A percentile compares a stretch with the other conserved stretches of the same genome.
These are phyloP conservation scores for Sicyos baderoa DNA, from an alignment of 306 rosid genomes.

Conservation along the genomic window DNA sequence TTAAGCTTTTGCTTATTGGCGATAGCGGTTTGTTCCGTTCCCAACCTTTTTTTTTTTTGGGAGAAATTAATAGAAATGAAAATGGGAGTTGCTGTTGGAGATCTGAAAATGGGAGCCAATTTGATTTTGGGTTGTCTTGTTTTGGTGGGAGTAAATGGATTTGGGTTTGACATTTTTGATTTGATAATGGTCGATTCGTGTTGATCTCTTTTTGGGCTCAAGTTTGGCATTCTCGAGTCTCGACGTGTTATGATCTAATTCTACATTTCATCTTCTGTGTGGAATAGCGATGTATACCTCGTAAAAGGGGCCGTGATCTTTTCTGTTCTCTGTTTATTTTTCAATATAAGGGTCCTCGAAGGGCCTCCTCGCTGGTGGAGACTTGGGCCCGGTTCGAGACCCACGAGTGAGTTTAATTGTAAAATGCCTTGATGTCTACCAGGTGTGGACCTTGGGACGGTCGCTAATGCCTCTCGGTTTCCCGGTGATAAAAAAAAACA, in stretches of 20 bases:
- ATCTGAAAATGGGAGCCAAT: background rate
- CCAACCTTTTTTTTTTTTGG: background rate
- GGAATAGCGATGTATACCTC: background rate
- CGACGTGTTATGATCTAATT: background rate
- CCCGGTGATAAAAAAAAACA: no score
- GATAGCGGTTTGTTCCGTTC: constrained; percentile 53
- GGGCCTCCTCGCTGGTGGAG: no score
- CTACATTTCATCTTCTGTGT: background rate
- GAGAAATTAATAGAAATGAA: constrained; percentile 19
- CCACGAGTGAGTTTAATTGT: no score
- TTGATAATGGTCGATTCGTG: background rate
- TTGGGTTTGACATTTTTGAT: constrained; percentile 9
- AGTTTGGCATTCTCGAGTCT: background rate
- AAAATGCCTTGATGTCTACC: no score
- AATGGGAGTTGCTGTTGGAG: background rate
- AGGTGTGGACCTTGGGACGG: no score
- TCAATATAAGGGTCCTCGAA: background rate
- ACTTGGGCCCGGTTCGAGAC: no score
- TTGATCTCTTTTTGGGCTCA: background rate
- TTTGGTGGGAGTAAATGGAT: background rate
- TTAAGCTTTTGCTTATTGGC: constrained; percentile 83
- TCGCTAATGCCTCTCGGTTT: no score
- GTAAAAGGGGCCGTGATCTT: background rate
- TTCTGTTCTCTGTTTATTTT: background rate
- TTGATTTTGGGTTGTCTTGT: background rate